phyloP scores from a whole-genome alignment of 306 rosid genomes.

The Nissolia schottii region DNA sequence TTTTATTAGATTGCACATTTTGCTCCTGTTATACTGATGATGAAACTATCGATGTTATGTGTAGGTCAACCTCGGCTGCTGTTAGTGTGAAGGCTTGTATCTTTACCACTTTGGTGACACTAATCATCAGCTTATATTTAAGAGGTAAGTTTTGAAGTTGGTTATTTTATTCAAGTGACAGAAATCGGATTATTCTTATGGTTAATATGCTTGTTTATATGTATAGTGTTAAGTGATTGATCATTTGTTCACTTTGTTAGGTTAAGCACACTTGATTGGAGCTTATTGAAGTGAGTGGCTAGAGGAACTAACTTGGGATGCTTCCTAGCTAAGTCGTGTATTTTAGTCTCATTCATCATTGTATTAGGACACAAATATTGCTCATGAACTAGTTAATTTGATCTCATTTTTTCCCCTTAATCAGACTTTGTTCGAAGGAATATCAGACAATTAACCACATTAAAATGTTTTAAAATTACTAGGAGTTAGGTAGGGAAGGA shows the following conservation, averaged over 20 bases:
- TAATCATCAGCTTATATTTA: constrained; percentile 38
- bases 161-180: background rate
- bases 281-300: constrained; percentile 23
- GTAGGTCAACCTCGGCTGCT: constrained; percentile 77
- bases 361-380: constrained; percentile 20
- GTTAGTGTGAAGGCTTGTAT: constrained; percentile 34
- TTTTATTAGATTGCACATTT: background rate
- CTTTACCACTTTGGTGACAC: constrained; percentile 31
- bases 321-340: constrained; percentile 17
- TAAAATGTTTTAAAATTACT: background rate
- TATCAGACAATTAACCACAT: background rate
- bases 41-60: constrained; percentile 5
- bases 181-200: background rate
- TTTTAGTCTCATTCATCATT: constrained; percentile 22
- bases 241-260: constrained; percentile 19
- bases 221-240: background rate
- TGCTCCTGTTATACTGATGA: constrained; percentile 16
- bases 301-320: constrained; percentile 27
- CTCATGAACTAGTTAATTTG: constrained; percentile 13
- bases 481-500: background rate
- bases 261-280: constrained; percentile 25
- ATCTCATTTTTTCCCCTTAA: constrained; percentile 4
- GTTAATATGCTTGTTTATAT: background rate
- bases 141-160: constrained; percentile 42
- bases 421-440: background rate